Percentiles rank a stretch among this genome's conserved stretches.
Conservation (phyloP, 2,329 filamentous ascomycete species). For the Salinomyces thailandicus region DNA sequence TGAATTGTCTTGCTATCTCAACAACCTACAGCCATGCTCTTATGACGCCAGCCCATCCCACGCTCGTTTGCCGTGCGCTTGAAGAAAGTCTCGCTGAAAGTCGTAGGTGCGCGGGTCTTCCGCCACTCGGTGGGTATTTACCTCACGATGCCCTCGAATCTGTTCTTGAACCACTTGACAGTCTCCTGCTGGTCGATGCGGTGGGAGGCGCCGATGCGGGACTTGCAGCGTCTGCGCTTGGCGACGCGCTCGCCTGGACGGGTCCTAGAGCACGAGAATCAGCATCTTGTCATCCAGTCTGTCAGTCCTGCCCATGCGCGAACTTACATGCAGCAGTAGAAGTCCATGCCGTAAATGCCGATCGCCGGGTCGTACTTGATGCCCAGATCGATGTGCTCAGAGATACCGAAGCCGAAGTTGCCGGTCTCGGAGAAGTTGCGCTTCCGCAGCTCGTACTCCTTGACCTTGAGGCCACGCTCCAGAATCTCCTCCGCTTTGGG, state of each 20-base stretch:
- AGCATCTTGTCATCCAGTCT: conserved; percentile 20
- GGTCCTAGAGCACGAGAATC: conserved; percentile 49
- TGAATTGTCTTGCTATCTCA: conserved; percentile 20
- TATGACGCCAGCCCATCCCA: conserved; percentile 10
- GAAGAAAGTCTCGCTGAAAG: neutral
- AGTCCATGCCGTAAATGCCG: conserved; percentile 99
- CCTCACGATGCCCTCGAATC: conserved; percentile 98
- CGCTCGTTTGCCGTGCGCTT: conserved; percentile 1
- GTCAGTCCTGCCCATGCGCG: too few species aligned
- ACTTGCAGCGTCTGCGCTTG: conserved; percentile 84
- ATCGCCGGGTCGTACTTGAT: conserved; percentile 99
- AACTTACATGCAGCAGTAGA: conserved; percentile 97
- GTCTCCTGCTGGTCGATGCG: conserved; percentile 91
- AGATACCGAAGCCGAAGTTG: conserved; percentile 99
- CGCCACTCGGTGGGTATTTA: conserved; percentile 47
- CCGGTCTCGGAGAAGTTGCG: conserved; percentile 99
- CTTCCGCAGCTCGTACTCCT: conserved; percentile 99
- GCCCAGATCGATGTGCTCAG: conserved; percentile 99
- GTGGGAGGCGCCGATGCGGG: conserved; percentile 77
- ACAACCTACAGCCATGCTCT: conserved; percentile 16
- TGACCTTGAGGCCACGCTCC: conserved; percentile 99
- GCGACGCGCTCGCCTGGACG: conserved; percentile 96
- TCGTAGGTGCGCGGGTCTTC: conserved; percentile 4
- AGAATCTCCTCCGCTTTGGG: conserved; percentile 99
- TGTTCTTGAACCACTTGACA: conserved; percentile 93